Conservation (phyloP, 164 flowering plant species). For the Platanus orientalis region DNA sequence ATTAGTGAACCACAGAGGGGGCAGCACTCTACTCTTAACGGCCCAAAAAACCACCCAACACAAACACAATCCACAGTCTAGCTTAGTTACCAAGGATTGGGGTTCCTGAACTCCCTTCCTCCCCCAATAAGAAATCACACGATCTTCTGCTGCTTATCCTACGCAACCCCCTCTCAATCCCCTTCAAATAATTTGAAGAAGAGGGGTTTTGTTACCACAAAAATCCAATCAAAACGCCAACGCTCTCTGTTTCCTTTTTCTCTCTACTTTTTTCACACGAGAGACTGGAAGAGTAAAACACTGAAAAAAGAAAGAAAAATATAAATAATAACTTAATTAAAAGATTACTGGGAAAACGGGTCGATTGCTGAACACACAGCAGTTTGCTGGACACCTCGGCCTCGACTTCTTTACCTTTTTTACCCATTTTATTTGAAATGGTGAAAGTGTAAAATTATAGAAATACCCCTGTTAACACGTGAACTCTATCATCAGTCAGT, state of each 20-base stretch:
- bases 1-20: not conserved
- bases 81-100: no score
- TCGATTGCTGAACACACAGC: not conserved
- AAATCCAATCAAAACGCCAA: constrained; percentile 19
- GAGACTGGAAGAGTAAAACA: not conserved
- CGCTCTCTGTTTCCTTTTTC: not conserved
- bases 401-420: not conserved
- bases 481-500: no score
- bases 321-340: no score
- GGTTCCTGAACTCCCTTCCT: no score
- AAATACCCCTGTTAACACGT: not conserved
- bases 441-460: not conserved
- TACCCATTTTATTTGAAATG: no score
- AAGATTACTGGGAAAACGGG: not conserved
- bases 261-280: not conserved
- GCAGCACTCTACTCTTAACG: no score
- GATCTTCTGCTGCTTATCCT: constrained; percentile 4
- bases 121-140: not conserved
- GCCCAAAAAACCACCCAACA: not conserved
- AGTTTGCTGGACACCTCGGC: not conserved
- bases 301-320: not conserved
- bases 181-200: not conserved
- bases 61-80: not conserved
- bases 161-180: not conserved
- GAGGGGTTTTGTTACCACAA: constrained; percentile 22